Conservation (phyloP, 2,329 filamentous ascomycete genomes). For the Verruconis gallopava region DNA sequence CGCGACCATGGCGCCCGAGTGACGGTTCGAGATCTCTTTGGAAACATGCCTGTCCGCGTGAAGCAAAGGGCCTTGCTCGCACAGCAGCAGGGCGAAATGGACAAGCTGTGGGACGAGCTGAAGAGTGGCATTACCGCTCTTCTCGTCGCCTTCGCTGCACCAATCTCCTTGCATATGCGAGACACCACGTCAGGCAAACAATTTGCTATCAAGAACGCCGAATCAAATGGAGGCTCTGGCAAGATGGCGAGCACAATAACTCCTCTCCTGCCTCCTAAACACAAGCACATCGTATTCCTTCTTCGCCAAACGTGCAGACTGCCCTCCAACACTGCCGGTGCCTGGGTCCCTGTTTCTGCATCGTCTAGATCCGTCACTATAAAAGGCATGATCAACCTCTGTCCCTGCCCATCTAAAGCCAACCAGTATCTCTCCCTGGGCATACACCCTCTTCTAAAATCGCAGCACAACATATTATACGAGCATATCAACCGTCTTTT, state of each 20-base stretch:
- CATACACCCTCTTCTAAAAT: conserved; percentile 49
- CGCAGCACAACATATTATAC: conserved; percentile 54
- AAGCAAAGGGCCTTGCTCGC: conserved; percentile 54
- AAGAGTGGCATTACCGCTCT: conserved; percentile 47
- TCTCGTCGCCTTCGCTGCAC: conserved; percentile 54
- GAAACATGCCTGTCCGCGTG: conserved; percentile 78
- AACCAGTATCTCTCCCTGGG: conserved; percentile 75
- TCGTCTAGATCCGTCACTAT: conserved; percentile 49
- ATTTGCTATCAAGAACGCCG: conserved; percentile 19
- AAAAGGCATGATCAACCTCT: conserved; percentile 56
- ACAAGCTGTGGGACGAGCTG: conserved; percentile 54
- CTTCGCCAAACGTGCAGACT: conserved; percentile 53
- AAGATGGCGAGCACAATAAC: background rate
- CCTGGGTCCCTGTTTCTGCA: conserved; percentile 62
- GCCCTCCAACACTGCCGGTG: conserved; percentile 31
- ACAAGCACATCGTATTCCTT: conserved; percentile 24
- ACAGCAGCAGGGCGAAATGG: conserved; percentile 38
- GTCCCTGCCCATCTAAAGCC: conserved; percentile 56
- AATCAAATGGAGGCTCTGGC: background rate
- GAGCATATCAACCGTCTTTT: conserved; percentile 71
- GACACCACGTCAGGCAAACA: conserved; percentile 34
- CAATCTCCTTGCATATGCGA: conserved; percentile 45
- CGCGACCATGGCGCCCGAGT: conserved; percentile 62
- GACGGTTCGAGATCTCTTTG: conserved; percentile 69
- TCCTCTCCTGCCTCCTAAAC: background rate